Base-by-base conservation (phyloP, 2,329 filamentous ascomycete species). In the Raffaelea deltoideospora region DNA sequence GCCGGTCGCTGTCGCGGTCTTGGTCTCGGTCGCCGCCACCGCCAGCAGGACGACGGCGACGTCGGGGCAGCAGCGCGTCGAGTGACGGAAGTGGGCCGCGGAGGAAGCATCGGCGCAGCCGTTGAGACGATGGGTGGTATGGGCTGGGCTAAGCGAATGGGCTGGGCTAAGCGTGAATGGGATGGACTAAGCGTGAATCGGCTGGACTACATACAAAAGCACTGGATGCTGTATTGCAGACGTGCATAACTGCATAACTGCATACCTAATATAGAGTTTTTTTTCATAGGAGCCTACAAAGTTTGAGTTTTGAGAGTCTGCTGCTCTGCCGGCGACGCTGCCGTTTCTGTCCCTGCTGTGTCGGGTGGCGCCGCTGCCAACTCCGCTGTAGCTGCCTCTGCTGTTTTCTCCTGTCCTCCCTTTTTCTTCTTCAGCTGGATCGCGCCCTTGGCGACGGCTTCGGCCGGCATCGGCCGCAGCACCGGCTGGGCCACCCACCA, bases 401-500 rank as follows among this genome's bases (percentile, higher is more conserved):
- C 29, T 18, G 10, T 13, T 21, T 34, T 28, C 10, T 23, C 35
- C n/a, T 30, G 26, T 31, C 34, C 24, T 7, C 19, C 31, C 27
- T 58, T 64, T 23, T 86, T 86, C 61, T 85, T 87, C 48, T 76
- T 83, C 43, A 78, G 53, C 39, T 67, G 71, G 54, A 93, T 67
- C 3, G 81, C 78, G 0, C 87, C 87, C 53, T 84, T 86, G 43
- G 79, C 77, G 45, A 90, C 50, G 3, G 90, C 90, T 60, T 96
- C 88, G 47, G 80, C 81, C 0, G 90, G 90, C 49, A 95, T 55
- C 29, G 86, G 87, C 38, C 87, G 65, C 7, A 95, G 71, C 49
- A 93, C 83, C 4, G 88, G 79, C 60, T 96, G 87, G 36, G 77
- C 85, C 4, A 94, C 69, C 84, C 85, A 95, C 72, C 78, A 95